Percentiles rank a stretch among this genome's conserved stretches.
Evolutionary conservation across 805 yeast genomes (phyloP).

Genomic region (Maudiozyma saulgeensis): DNA sequence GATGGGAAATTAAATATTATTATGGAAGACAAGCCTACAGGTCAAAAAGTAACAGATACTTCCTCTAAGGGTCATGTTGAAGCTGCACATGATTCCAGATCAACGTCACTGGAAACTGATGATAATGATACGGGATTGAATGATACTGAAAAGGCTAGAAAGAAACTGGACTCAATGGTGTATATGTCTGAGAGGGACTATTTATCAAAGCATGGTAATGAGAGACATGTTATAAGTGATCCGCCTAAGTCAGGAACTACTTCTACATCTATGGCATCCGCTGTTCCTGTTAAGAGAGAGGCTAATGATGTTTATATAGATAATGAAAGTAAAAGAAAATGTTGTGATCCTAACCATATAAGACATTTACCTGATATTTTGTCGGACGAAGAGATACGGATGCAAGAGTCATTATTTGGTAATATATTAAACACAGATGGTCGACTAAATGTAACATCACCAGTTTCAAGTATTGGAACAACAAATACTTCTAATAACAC

Average conservation of each 20-base stretch:
- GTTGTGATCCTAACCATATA: conserved; percentile 8
- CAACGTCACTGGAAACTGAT: background rate
- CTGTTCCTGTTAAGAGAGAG: background rate
- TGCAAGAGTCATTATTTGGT: background rate
- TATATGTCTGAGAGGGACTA: conserved; percentile 24
- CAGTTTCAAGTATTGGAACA: background rate
- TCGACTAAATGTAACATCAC: background rate
- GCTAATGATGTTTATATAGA: background rate
- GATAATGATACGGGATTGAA: background rate
- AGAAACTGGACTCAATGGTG: conserved; percentile 1
- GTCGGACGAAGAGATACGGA: background rate
- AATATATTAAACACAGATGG: background rate
- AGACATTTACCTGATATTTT: background rate
- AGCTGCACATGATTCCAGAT: too few relatives aligned
- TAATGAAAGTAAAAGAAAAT: conserved; percentile 1
- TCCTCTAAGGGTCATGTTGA: background rate
- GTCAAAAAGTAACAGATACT: background rate
- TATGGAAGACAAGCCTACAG: conserved; percentile 8
- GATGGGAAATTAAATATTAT: conserved; percentile 25
- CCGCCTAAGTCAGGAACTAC: background rate
- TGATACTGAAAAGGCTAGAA: background rate
- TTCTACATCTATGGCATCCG: too few relatives aligned
- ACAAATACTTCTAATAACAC: background rate
- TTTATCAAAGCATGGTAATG: conserved; percentile 10
- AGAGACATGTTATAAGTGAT: background rate